Percentiles rank a stretch among this genome's conserved stretches.
phyloP scores from a whole-genome alignment of 495 filamentous ascomycete species.

The Astrothelium macrocarpum region DNA sequence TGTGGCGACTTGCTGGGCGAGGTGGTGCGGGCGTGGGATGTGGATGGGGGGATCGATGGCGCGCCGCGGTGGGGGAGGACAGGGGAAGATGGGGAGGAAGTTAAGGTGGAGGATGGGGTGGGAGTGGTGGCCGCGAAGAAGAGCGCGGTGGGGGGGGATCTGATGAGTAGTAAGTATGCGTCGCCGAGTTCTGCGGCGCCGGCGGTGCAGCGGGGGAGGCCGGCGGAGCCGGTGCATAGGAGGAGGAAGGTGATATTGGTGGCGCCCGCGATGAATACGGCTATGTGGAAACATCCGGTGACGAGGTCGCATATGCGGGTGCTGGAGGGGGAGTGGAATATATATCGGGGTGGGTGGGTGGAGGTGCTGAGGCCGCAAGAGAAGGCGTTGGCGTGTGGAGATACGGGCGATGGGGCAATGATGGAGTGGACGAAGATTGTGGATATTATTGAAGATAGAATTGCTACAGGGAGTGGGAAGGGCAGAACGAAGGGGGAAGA shows the following conservation, averaged over 20 bases:
- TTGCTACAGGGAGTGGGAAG: conserved; percentile 28
- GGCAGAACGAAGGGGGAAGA: not conserved
- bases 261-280: conserved; percentile 78
- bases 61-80: not conserved
- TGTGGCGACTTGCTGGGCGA: conserved; percentile 58
- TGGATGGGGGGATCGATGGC: conserved; percentile 49
- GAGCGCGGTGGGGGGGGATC: not conserved
- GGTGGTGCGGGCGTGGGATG: conserved; percentile 85
- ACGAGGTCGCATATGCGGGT: conserved; percentile 60
- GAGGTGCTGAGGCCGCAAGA: conserved; percentile 57
- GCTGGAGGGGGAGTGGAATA: conserved; percentile 64
- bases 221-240: not conserved
- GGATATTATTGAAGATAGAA: conserved; percentile 41
- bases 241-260: conserved; percentile 49
- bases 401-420: conserved; percentile 69
- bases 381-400: conserved; percentile 75
- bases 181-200: not conserved
- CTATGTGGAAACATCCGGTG: conserved; percentile 81
- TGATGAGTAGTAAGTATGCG: conserved; percentile 3
- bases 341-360: conserved; percentile 55
- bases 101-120: conserved; percentile 2
- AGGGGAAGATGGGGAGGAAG: not conserved
- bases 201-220: not conserved
- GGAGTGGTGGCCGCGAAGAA: conserved; percentile 3
- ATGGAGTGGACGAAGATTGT: conserved; percentile 66